phyloP scores from a whole-genome alignment of 2,329 filamentous ascomycete species.

The Colletotrichum tamarilloi region DNA sequence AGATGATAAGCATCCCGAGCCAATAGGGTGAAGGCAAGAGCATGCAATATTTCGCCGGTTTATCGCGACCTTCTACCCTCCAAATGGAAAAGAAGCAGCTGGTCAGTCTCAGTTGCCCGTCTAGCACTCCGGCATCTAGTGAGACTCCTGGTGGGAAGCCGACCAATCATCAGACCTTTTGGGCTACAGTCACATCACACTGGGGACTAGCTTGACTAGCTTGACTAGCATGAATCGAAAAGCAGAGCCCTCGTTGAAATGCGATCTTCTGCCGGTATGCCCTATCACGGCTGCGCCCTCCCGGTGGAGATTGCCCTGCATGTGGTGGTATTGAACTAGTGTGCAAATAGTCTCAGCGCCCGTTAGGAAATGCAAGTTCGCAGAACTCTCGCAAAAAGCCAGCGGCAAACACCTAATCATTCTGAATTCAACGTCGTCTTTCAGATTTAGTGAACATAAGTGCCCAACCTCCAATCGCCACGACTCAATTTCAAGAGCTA shows the following conservation, averaged over 20 bases:
- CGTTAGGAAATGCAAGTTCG: background rate
- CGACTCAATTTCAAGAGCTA: too few species aligned
- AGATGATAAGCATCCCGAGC: background rate
- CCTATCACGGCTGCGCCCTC: background rate
- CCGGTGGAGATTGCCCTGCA: background rate
- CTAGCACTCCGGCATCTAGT: background rate
- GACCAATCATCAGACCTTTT: background rate
- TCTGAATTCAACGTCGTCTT: background rate
- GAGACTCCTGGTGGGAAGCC: background rate
- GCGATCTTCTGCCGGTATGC: background rate
- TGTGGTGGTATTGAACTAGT: background rate
- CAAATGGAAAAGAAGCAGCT: background rate
- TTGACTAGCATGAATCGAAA: background rate
- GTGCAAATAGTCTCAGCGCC: background rate
- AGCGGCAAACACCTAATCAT: background rate
- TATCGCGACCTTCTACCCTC: too few species aligned
- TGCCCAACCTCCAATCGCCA: too few species aligned
- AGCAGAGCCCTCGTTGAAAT: background rate
- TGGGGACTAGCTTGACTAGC: background rate
- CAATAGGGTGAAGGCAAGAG: background rate
- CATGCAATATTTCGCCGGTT: too few species aligned
- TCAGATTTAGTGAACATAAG: background rate
- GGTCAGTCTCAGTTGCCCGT: background rate
- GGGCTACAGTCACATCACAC: background rate
- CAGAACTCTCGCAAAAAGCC: background rate